A percentile compares a stretch with the other conserved stretches of the same genome.
These are phyloP conservation scores for Solanum ahanhuiri DNA, from an alignment of 257 asterid genomes.

Conservation along the genomic window DNA sequence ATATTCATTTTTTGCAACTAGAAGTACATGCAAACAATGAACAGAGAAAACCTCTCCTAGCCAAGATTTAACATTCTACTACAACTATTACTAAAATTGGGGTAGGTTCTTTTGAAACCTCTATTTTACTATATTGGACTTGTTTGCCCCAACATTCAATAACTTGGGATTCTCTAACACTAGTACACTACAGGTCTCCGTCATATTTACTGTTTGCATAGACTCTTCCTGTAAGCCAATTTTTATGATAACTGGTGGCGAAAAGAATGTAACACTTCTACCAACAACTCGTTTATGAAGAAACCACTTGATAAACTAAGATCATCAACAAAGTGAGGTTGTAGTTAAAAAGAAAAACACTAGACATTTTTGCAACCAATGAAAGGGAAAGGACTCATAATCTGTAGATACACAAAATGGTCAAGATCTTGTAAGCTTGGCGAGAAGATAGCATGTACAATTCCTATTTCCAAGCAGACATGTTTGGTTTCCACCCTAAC, in stretches of 20 bases:
- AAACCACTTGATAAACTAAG: not conserved
- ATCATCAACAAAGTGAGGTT: not conserved
- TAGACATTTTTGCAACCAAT: not conserved
- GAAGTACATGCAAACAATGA: not conserved
- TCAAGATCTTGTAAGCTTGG: not conserved
- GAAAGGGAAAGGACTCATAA: not conserved
- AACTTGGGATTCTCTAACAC: not conserved
- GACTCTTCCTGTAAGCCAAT: not conserved
- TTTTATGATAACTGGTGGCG: not conserved
- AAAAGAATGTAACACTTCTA: not conserved
- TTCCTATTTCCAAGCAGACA: not conserved
- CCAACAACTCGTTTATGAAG: not conserved
- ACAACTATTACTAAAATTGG: not conserved
- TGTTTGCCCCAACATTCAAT: not conserved
- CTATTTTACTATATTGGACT: not conserved
- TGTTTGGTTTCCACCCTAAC: not conserved
- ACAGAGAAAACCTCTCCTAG: not conserved
- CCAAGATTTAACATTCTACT: not conserved
- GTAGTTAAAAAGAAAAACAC: not conserved
- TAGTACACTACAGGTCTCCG: not conserved
- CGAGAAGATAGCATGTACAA: not conserved
- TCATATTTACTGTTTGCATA: not conserved
- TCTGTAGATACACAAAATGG: not conserved
- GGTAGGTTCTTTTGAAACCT: not conserved
- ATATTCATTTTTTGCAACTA: not conserved